Evolutionary conservation across 2,329 filamentous ascomycete genomes (phyloP), one percentile per base, ranked within the genome.

Genomic region (Beauveria varroae): DNA sequence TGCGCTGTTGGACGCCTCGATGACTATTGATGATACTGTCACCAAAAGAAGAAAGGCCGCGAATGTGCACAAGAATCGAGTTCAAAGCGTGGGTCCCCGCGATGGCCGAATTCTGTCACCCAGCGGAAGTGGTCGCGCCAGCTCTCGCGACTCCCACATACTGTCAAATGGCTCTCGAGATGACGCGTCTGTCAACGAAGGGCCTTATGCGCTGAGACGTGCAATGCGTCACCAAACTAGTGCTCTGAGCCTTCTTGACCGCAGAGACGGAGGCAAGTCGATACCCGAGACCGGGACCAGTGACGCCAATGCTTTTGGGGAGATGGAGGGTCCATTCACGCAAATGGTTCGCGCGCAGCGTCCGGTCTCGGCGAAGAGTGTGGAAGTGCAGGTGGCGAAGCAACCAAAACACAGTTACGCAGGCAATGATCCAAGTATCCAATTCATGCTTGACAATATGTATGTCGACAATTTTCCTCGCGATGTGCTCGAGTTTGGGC

Each of bases 1-100:
- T 74, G 95, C 95, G 6, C 79, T 98, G 18, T 79, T 96, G 34
- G 95, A 98, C 73, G 95, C 95, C 7, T 96, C 92, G 1, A 93
- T 91, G 76, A 92, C 89, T 0, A 91, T 95, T 64, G 89, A 93
- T 68, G 86, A 89, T 65, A 78, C 86, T 0, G 74, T 83, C 8
- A 76, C 83, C 2, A 81, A 79, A 69, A 79, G 79, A 65, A 79
- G 78, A 58, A 78, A 79, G 34, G 78, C 79, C 16, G 68, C 78
- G n/a, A 83, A 84, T 64, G 76, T 67, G 14, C 81, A 83, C 65
- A 78, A 74, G 61, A 74, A 78, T 28, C 76, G 80, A 28, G 70
- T 75, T 57, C 68, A 76, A 41, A 75, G 74, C 59, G 67, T 72
- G 24, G 74, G 73, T 0, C 69, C 72, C 24, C 66, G 65, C 10